Conservation (phyloP, 768 basidiomycete genomes). For the Brasilioporus rufonigricans region DNA sequence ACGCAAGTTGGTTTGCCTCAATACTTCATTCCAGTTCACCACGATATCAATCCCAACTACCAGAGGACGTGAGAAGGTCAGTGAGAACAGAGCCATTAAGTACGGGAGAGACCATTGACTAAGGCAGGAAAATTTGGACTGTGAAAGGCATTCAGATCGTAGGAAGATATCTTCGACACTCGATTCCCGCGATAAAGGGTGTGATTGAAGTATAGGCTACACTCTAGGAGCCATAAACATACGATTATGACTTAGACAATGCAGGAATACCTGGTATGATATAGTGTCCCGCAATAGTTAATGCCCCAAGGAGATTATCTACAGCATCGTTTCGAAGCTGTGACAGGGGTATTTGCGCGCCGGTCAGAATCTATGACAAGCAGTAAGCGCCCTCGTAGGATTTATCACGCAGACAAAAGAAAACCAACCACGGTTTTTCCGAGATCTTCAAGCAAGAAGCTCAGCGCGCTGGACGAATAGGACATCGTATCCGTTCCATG, state of each 20-base stretch:
- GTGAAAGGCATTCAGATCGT: slow-evolving; percentile 78
- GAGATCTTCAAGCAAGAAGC: slow-evolving; percentile 89
- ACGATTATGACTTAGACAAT: neutral
- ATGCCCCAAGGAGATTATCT: slow-evolving; percentile 87
- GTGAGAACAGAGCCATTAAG: neutral
- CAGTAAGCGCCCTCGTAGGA: neutral
- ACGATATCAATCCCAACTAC: slow-evolving; percentile 86
- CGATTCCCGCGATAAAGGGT: slow-evolving; percentile 83
- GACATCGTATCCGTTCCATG: slow-evolving; percentile 94
- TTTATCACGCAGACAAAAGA: neutral
- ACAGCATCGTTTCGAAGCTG: slow-evolving; percentile 93
- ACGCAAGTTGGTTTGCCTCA: slow-evolving; percentile 75
- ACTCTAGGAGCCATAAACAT: slow-evolving; percentile 48
- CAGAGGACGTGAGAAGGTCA: slow-evolving; percentile 5
- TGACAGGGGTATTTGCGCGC: slow-evolving; percentile 90
- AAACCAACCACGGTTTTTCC: slow-evolving; percentile 80
- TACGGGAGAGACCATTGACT: slow-evolving; percentile 57
- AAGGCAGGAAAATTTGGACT: slow-evolving; percentile 84
- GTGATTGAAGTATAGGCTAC: slow-evolving; percentile 88
- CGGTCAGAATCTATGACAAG: slow-evolving; percentile 72
- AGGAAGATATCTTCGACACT: slow-evolving; percentile 79
- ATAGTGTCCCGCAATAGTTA: slow-evolving; percentile 87
- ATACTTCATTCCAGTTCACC: slow-evolving; percentile 86
- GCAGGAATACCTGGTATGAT: slow-evolving; percentile 74
- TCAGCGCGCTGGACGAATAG: slow-evolving; percentile 84